phyloP scores from a whole-genome alignment of 495 filamentous ascomycete species.

The Penicillium cosmopolitanum region DNA sequence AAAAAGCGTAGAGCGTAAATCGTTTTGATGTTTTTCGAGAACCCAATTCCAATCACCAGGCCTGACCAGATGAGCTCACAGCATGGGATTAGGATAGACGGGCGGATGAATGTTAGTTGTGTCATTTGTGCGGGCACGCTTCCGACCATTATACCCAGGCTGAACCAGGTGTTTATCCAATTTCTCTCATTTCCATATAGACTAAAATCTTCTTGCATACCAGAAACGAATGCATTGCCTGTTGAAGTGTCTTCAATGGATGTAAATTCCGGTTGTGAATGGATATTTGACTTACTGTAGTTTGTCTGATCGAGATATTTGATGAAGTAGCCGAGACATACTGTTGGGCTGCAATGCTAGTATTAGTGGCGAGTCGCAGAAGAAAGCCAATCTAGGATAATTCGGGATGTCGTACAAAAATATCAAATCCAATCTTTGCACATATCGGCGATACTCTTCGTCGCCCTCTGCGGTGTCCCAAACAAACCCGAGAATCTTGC shows the following conservation, averaged over 20 bases:
- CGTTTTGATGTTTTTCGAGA: slow-evolving; percentile 32
- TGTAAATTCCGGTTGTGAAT: neutral
- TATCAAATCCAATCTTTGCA: no score
- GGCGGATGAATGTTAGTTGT: slow-evolving; percentile 51
- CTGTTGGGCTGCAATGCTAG: no score
- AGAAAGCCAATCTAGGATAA: no score
- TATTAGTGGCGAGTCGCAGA: no score
- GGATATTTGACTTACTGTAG: neutral
- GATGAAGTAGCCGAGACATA: slow-evolving; percentile 2
- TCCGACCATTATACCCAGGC: slow-evolving; percentile 59
- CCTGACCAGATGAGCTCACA: slow-evolving; percentile 50
- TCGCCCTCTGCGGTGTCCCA: no score
- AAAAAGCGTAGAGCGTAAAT: slow-evolving; percentile 56
- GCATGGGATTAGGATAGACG: slow-evolving; percentile 55
- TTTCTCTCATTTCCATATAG: slow-evolving; percentile 52
- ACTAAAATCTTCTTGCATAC: slow-evolving; percentile 59
- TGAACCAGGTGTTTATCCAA: slow-evolving; percentile 50
- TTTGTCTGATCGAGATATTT: slow-evolving; percentile 17
- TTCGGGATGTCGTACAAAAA: no score
- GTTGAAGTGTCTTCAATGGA: slow-evolving; percentile 9
- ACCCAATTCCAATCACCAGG: slow-evolving; percentile 12
- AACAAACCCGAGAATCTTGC: no score
- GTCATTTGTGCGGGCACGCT: slow-evolving; percentile 58
- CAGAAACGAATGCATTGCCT: slow-evolving; percentile 51
- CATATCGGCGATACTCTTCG: no score